Evolutionary conservation across 139 green algal genomes (phyloP), one percentile per base, ranked within the genome.

Genomic region (Chlamydomonas sphaeroides): DNA sequence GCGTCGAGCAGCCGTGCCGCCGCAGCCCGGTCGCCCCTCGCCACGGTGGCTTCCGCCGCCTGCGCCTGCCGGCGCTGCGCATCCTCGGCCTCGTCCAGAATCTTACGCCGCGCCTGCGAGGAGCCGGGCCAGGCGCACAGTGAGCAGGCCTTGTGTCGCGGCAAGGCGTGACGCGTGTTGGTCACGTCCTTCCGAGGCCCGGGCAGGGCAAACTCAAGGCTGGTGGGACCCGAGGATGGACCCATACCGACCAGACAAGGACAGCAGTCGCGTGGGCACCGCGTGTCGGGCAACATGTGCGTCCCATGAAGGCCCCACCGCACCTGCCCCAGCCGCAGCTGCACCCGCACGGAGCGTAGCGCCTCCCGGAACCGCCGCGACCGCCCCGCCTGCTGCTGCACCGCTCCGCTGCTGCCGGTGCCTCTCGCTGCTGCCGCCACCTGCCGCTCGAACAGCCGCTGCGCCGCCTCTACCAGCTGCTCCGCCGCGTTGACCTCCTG

Each of bases 241-340:
- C n/a, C n/a, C n/a, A n/a, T n/a, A n/a, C n/a, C n/a, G n/a, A n/a
- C n/a, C n/a, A n/a, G n/a, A n/a, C n/a, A n/a, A n/a, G n/a, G n/a
- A n/a, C n/a, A n/a, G n/a, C n/a, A n/a, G n/a, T n/a, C n/a, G n/a
- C n/a, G n/a, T n/a, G n/a, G n/a, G n/a, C n/a, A n/a, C n/a, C n/a
- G n/a, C n/a, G n/a, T n/a, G n/a, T n/a, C n/a, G n/a, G n/a, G n/a
- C n/a, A n/a, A n/a, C n/a, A n/a, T n/a, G n/a, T n/a, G n/a, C n/a
- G n/a, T n/a, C n/a, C n/a, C n/a, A n/a, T n/a, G n/a, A n/a, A n/a
- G n/a, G n/a, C n/a, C n/a, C 25, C 42, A 8, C 15, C 65, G 56
- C 20, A 94, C 68, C 63, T 91, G 66, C 5, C 87, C 84, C 1
- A 67, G 57, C 42, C 77, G 70, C 38, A 92, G 51, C 72, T 95